Percentiles rank a stretch among this genome's conserved stretches.
phyloP scores from a whole-genome alignment of 2,329 filamentous ascomycete genomes.

The Penicillium sp. region DNA sequence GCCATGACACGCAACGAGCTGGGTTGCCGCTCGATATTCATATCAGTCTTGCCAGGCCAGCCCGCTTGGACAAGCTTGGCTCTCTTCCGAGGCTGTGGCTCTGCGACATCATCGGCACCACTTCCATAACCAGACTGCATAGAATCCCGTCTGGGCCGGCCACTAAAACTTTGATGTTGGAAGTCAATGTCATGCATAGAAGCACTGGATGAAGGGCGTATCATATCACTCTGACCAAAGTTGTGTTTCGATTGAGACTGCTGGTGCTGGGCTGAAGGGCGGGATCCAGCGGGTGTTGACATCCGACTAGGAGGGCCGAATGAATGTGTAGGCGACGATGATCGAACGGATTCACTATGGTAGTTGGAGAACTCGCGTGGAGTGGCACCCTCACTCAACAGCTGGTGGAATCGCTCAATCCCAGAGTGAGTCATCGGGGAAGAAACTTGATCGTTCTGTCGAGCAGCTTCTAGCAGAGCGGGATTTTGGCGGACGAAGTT shows the following conservation, averaged over 20 bases:
- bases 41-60: conserved; percentile 65
- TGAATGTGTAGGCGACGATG: conserved; percentile 41
- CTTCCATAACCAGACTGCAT: conserved; percentile 64
- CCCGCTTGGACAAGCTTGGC: conserved; percentile 73
- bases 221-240: conserved; percentile 44
- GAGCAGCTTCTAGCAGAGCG: conserved; percentile 32
- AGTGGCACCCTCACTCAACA: conserved; percentile 45
- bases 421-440: conserved; percentile 43
- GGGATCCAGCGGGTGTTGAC: conserved; percentile 36
- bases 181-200: conserved; percentile 48
- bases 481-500: conserved; percentile 72
- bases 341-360: conserved; percentile 30
- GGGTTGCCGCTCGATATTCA: conserved; percentile 66
- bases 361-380: conserved; percentile 40
- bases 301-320: conserved; percentile 35
- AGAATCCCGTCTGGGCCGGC: conserved; percentile 33
- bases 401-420: conserved; percentile 45
- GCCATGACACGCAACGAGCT: conserved; percentile 87
- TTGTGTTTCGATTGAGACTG: conserved; percentile 23
- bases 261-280: conserved; percentile 22
- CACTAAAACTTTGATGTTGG: conserved; percentile 23
- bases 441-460: conserved; percentile 23
- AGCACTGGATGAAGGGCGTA: conserved; percentile 60
- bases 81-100: conserved; percentile 68
- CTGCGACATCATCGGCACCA: conserved; percentile 64